Evolutionary conservation across 2,329 filamentous ascomycete genomes (phyloP), one percentile per base, ranked within the genome.

Genomic region (Penicillium sp.): DNA sequence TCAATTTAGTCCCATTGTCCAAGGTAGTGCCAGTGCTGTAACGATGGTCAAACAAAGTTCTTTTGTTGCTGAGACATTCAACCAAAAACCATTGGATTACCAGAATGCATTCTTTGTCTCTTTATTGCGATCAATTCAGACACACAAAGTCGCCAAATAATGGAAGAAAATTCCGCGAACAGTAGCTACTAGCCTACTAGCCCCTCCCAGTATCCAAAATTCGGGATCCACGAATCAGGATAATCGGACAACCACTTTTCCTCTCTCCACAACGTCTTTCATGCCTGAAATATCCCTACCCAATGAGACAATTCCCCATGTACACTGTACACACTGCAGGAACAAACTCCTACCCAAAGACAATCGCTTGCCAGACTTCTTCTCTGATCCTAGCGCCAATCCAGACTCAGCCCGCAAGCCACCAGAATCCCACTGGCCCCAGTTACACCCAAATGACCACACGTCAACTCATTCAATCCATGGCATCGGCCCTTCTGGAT

Each of bases 401-500:
- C 35, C 45, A 31, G 14, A 34, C 35, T 12, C 41, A 34, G 22
- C 15, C 41, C 38, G 6, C 31, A 39, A 48, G 35, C 52, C 48
- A 45, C 41, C n/a, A 31, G 31, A 25, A 17, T 39, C 51, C 37
- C 55, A 50, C 41, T 20, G 3, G 17, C 12, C 22, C 7, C 42
- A 38, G 42, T 17, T 35, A 2, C 12, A 8, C 25, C n/a, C 51
- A 39, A 48, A 14, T 28, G 39, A 34, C 41, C 55, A 55, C 55
- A 58, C 47, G 47, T 60, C 55, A 60, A 63, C 37, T 58, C 55
- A 63, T 47, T 58, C 55, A 60, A 63, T 31, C 60, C 55, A 63
- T 31, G 54, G 59, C 38, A 38, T 52, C 58, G 55, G 58, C 58
- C 60, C 52, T 63, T 63, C 60, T 63, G 60, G 60, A 62, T 60